Evolutionary conservation across 768 basidiomycete genomes (phyloP), one percentile per base, ranked within the genome.

Genomic region (Boletus sp.): DNA sequence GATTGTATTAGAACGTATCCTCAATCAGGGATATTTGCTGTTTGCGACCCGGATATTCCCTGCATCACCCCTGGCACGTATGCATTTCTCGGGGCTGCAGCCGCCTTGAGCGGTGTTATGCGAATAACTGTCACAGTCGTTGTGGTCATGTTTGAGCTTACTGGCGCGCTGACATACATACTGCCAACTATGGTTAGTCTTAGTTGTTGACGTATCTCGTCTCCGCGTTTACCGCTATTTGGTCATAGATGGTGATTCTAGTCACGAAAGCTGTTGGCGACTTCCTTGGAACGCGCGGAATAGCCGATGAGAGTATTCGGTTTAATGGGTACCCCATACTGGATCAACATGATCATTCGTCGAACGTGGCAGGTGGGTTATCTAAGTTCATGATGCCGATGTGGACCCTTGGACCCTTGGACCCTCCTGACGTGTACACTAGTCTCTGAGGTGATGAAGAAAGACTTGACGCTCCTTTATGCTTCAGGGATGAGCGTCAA

Each of bases 31-130:
- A 90, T 93, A 53, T 98, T 98, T 68, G 86, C 90, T 1, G 85
- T 88, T 42, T 99, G 97, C 69, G 83, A 84, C 20, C 95, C 94
- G 17, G 90, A 98, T 69, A 82, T 89, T 15, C 96, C 95, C 1
- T 99, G 97, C 63, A 98, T 99, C 66, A 98, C 97, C 0, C 96
- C 97, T 0, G 97, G 97, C 18, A 98, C 96, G 9, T 98, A 99
- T 73, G 97, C 97, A 2, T 93, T 98, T 67, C 80, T 99, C 12
- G 97, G 97, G 7, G 97, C 97, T 1, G 97, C 97, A 4, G 97
- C 97, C 7, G 91, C 94, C 14, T 76, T 99, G 41, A 94, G 97
- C 53, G 96, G 97, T 35, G 86, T 98, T 52, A 99, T 98, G 83
- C 83, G 95, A 64, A 91, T 98, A 56, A 99, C 97, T 0, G 94